Evolutionary conservation across 2,329 filamentous ascomycete genomes (phyloP), one percentile per base, ranked within the genome.

Genomic region (Colletotrichum melonis): DNA sequence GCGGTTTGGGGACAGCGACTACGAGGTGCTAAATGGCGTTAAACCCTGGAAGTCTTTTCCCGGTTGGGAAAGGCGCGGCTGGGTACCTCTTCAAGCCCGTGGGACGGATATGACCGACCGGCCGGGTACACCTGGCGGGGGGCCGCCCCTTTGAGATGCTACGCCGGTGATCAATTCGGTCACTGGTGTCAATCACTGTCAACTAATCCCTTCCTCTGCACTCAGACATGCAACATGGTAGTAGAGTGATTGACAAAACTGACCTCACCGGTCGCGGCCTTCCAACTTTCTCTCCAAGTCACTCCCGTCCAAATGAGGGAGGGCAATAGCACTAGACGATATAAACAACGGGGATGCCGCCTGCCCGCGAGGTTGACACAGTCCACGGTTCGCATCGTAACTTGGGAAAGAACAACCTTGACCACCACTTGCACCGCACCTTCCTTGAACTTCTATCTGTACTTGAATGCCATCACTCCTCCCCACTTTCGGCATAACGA

Each of bases 291-390:
- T 35, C 32, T 35, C 32, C 32, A 35, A 35, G 9, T 35, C 11
- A 35, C 3, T 12, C 11, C 32, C 32, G 32, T 35, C 32, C 32
- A 35, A 35, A 4, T n/a, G 11, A 28, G 32, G 16, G 28, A 14
- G 22, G 22, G n/a, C 46, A 30, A 26, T 64, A 55, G 22, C 2
- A 22, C 16, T 35, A 30, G 54, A 73, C 56, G 67, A 70, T 73
- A 73, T 73, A 73, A 73, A 70, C 70, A 65, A 60, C 55, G 32
- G 22, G 42, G 54, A 58, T 69, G 52, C 69, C 64, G 28, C 64
- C 42, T 8, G 42, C 26, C 70, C 66, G 35, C 42, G 69, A 8
- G 8, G 19, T 55, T 4, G 14, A 24, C 52, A 16, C 11, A 16
- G 12, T 22, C 28, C 22, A 30, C 16, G 46, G 46, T 32, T 52